Evolutionary conservation across 1,284 basidiomycete genomes (phyloP).

Genomic region (Ustilago xerochloae): DNA sequence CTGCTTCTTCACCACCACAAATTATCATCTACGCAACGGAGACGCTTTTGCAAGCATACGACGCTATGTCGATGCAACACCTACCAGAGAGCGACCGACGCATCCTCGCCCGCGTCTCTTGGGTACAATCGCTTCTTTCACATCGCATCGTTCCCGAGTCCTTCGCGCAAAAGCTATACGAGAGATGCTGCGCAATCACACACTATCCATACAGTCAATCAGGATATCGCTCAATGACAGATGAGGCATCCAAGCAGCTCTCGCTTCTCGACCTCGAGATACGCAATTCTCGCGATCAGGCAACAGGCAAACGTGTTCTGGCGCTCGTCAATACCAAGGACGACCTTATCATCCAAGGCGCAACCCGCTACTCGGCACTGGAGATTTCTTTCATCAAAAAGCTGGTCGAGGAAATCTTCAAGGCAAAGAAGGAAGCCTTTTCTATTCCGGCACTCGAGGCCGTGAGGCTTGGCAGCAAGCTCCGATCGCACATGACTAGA

Average conservation of each 20-base stretch:
- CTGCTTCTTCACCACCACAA: background rate
- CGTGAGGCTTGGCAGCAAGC: slow-evolving; percentile 71
- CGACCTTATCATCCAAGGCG: slow-evolving; percentile 53
- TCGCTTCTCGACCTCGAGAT: slow-evolving; percentile 53
- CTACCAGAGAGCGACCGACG: slow-evolving; percentile 12
- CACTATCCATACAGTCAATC: slow-evolving; percentile 14
- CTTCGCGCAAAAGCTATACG: slow-evolving; percentile 42
- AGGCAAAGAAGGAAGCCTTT: slow-evolving; percentile 78
- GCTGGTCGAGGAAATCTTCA: slow-evolving; percentile 81
- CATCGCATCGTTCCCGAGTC: slow-evolving; percentile 45
- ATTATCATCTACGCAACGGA: background rate
- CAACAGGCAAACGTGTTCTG: slow-evolving; percentile 21
- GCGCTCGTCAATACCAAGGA: slow-evolving; percentile 60
- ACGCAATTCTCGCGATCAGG: slow-evolving; percentile 50
- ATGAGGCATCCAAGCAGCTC: slow-evolving; percentile 25
- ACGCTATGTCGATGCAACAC: background rate
- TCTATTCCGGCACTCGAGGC: slow-evolving; percentile 81
- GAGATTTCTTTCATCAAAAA: slow-evolving; percentile 59
- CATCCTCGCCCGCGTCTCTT: slow-evolving; percentile 25
- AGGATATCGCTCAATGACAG: slow-evolving; percentile 27
- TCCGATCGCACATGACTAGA: slow-evolving; percentile 77
- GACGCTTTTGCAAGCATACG: no score
- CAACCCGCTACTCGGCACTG: slow-evolving; percentile 53
- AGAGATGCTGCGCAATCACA: slow-evolving; percentile 23
- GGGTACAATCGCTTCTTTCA: slow-evolving; percentile 48